Percentiles rank a stretch among this genome's conserved stretches.
Conservation (phyloP, 2,329 filamentous ascomycete genomes). For the Ceratocystiopsis brevicomis region DNA sequence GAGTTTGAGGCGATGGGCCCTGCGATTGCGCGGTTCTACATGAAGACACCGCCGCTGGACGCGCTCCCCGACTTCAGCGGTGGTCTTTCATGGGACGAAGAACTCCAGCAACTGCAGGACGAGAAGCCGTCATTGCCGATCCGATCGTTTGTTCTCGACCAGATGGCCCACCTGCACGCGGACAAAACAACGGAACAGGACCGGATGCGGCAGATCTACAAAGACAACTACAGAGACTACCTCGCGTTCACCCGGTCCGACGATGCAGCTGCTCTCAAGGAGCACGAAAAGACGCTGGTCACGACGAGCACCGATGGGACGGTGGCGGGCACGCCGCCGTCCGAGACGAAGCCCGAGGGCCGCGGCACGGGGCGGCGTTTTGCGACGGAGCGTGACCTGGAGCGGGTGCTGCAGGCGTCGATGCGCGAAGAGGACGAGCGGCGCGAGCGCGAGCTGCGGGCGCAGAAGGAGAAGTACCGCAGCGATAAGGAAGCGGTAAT, state of each 20-base stretch:
- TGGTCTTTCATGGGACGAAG: conserved; percentile 26
- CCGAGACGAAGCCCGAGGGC: conserved; percentile 36
- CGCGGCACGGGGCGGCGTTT: conserved; percentile 36
- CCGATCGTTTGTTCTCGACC: conserved; percentile 26
- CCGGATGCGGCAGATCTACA: conserved; percentile 22
- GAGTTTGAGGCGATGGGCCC: conserved; percentile 31
- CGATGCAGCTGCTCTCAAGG: conserved; percentile 34
- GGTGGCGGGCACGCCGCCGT: conserved; percentile 17
- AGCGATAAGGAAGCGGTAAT: conserved; percentile 61
- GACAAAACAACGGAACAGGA: conserved; percentile 21
- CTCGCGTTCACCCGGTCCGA: conserved; percentile 36
- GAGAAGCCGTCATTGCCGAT: conserved; percentile 22
- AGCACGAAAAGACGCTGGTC: conserved; percentile 31
- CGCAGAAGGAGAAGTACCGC: conserved; percentile 50
- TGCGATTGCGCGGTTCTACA: conserved; percentile 29
- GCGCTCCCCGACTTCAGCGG: conserved; percentile 29
- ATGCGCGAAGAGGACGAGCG: conserved; percentile 51
- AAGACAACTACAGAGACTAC: conserved; percentile 30
- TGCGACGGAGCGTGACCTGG: conserved; percentile 54
- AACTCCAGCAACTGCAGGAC: conserved; percentile 14
- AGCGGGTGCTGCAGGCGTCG: conserved; percentile 53
- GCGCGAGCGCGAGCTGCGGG: conserved; percentile 44
- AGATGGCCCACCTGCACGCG: conserved; percentile 23
- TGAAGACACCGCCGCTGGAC: conserved; percentile 35
- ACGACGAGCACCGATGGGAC: conserved; percentile 17